Evolutionary conservation across 805 yeast genomes (phyloP), one percentile per base, ranked within the genome.

Genomic region (Candida nonsorbophila): DNA sequence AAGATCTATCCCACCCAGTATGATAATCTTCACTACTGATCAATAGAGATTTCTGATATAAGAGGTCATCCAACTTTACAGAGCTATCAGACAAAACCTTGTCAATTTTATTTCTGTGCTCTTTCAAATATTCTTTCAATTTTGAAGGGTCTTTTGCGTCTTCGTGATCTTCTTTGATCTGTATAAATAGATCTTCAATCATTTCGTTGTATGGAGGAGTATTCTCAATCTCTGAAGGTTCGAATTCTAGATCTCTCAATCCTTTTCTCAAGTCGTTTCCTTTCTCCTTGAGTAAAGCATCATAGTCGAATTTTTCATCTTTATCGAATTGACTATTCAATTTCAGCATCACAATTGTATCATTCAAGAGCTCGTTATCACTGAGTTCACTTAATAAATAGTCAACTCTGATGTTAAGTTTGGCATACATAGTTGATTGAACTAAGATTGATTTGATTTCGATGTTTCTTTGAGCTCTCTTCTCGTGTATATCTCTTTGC

Each of bases 401-500:
- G 46, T 83, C 87, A 9, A 87, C 87, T 27, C 97, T 68, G 37
- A 60, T 64, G 49, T 86, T 79, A 42, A 90, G 65, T 38, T 78
- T 79, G 12, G 64, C 65, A 51, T 90, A 90, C 87, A 88, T 87
- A 32, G 79, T 79, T 40, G 74, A 64, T 53, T 88, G 95, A 14
- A 84, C 72, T 38, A 79, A 77, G 27, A 88, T 67, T 18, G 83
- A 77, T 38, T 73, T 75, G 50, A 87, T 83, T 45, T 90, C 88
- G 24, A 74, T 72, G 47, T 82, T 81, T 49, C 94, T 66, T 51
- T 84, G 84, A 22, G 69, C 72, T 38, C 99, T 77, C 58, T 87
- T 82, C 51, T 90, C 96, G 53, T 92, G 98, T 41, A 92, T 92
- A 44, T 88, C 95, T 48, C 95, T 82, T 60, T 92, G 99, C 52